Base-by-base conservation (phyloP, 352 stramenopile genomes). In the Pythium phragmitis region DNA sequence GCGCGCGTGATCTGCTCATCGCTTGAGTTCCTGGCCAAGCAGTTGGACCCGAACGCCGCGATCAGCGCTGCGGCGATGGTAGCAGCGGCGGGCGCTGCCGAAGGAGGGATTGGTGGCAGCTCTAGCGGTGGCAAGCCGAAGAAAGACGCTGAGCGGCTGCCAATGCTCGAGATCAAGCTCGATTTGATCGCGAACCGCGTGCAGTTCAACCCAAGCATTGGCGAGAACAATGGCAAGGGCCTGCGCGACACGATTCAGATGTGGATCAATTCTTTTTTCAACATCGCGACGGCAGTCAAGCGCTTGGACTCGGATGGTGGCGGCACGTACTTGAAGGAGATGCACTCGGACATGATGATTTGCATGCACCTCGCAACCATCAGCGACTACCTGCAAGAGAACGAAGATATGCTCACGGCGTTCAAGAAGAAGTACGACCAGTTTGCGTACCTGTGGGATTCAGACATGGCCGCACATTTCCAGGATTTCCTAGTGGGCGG, bases 101-200 rank as follows among this genome's bases (percentile, higher is more conserved):
- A 72, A 61, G 34, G 84, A 80, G 66, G 75, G n/a, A 68, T 70
- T 26, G 36, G 63, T 30, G 56, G 69, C 13, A 72, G 85, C 17
- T 28, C 73, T 26, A 43, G 61, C 14, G 57, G 72, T 21, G 77
- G 84, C 57, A 74, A 72, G 48, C 61, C 57, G 2, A 67, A 73
- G 0, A 88, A 89, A 34, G 68, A 71, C 17, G 71, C 51, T 0
- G 81, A 82, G 16, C 75, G 83, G 11, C 66, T 98, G 34, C 96
- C 97, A 28, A 96, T 99, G 86, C 85, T 99, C 42, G 96, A 99
- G 71, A 97, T 99, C 68, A 98, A 98, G 62, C 77, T 99, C 7
- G 89, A 98, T 74, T 70, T 99, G 37, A 94, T 98, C 33, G 83
- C 83, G 9, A 91, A 91, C 36, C 77, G 84, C 21, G 74, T 96